These are phyloP conservation scores for Rubroshorea leprosula DNA, from an alignment of 345 rosid species.

Conservation along the genomic window DNA sequence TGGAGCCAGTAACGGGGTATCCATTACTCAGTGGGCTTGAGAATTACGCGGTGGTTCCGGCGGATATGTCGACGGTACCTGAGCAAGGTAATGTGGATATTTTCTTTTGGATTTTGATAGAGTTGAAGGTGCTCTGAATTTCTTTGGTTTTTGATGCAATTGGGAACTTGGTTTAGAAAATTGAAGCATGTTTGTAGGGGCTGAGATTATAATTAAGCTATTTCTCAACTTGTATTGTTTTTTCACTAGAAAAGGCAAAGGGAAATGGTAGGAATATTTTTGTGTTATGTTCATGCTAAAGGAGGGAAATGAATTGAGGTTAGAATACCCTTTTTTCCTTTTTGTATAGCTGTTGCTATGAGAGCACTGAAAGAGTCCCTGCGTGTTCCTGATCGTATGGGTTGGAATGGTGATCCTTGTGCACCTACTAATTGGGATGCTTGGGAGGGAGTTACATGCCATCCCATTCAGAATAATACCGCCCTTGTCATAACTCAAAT, in stretches of 20 bases:
- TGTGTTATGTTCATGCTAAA: background rate
- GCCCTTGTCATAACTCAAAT: constrained; percentile 78
- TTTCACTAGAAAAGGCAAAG: background rate
- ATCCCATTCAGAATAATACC: constrained; percentile 48
- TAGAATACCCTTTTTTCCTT: background rate
- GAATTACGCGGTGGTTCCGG: constrained; percentile 82
- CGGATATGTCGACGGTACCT: constrained; percentile 67
- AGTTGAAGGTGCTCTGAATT: background rate
- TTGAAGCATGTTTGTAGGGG: no score
- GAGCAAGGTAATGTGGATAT: constrained; percentile 55
- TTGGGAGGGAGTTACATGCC: constrained; percentile 98
- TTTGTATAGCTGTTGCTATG: constrained; percentile 77
- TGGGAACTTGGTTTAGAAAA: background rate
- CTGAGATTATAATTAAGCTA: no score
- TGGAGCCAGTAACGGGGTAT: constrained; percentile 52
- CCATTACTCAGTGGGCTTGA: constrained; percentile 81
- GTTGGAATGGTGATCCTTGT: constrained; percentile 99
- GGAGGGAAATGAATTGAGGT: background rate
- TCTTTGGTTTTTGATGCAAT: background rate
- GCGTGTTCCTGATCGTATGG: constrained; percentile 88
- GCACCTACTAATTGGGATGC: constrained; percentile 98
- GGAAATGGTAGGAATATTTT: no score
- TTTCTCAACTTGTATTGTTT: no score
- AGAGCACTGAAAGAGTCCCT: constrained; percentile 84
- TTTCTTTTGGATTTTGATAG: constrained; percentile 1